These are phyloP conservation scores for Skeletonema costatum DNA, from an alignment of 108 stramenopile genomes.

Conservation along the genomic window DNA sequence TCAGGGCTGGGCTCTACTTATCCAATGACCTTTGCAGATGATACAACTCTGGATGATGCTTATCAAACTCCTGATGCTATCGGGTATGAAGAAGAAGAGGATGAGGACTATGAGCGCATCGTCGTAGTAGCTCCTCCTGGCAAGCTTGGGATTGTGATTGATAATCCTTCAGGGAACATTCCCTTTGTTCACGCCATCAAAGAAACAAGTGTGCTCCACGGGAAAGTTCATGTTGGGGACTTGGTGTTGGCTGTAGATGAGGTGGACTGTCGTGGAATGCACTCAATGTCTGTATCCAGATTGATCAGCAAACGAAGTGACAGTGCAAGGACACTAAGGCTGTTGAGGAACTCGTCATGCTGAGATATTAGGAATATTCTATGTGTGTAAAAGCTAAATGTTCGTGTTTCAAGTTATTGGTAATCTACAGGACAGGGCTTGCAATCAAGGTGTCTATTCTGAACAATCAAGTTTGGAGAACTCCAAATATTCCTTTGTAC, in stretches of 20 bases:
- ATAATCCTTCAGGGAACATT: slow-evolving; percentile 73
- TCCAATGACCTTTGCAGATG: slow-evolving; percentile 38
- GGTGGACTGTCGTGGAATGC: slow-evolving; percentile 79
- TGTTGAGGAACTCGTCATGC: background rate
- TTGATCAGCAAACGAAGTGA: slow-evolving; percentile 56
- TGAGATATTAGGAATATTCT: background rate
- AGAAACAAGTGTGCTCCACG: slow-evolving; percentile 71
- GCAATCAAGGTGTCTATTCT: background rate
- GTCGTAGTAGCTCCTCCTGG: slow-evolving; percentile 57
- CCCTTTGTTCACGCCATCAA: slow-evolving; percentile 88
- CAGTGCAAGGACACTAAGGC: slow-evolving; percentile 35
- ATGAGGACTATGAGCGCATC: slow-evolving; percentile 20
- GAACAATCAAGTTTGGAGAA: background rate
- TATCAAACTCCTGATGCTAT: slow-evolving; percentile 23
- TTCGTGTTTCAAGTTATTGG: background rate
- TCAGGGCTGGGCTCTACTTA: background rate
- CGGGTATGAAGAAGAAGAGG: slow-evolving; percentile 12
- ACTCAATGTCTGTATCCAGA: slow-evolving; percentile 75
- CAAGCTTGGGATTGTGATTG: slow-evolving; percentile 88
- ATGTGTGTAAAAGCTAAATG: background rate
- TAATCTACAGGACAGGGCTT: background rate
- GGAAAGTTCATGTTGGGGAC: slow-evolving; percentile 74
- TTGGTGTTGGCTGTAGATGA: slow-evolving; percentile 82
- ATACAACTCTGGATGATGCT: slow-evolving; percentile 40
- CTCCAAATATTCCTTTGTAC: background rate